Evolutionary conservation across 768 basidiomycete genomes (phyloP), one percentile per base, ranked within the genome.

Genomic region (Phaeolepiota aurea): DNA sequence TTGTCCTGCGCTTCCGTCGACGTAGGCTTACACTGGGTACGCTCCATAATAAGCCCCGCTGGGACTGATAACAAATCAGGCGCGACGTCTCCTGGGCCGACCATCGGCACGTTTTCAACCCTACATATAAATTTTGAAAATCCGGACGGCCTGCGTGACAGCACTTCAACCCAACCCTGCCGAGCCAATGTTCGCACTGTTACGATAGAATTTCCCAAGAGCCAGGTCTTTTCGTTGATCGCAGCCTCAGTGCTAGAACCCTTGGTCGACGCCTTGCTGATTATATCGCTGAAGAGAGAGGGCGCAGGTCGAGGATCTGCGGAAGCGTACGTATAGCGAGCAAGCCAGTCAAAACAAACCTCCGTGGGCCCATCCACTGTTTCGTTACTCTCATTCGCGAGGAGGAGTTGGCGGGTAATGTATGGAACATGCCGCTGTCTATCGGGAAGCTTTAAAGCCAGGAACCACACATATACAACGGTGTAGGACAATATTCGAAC

Each of bases 291-390:
- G 41, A 97, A 71, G 38, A 82, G 69, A 1, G 88, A 89, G 21
- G 70, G 73, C 1, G 90, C 77, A 2, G 94, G 90, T 12, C 87
- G 77, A 1, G 94, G 93, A 54, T 96, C 92, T 12, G 91, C 90
- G 52, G 85, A 91, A 11, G 83, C 90, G 52, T 93, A 97, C 0
- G 94, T 85, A 56, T 96, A 96, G 13, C 96, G 74, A 7, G 90
- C 85, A 13, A 99, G 71, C 91, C 93, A 98, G 57, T 99, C 96
- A 54, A 98, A 93, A 61, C 90, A 94, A 23, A 98, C 94, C 55
- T 97, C 90, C 0, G 92, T 88, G 19, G 84, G 82, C 44, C 87
- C 89, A 57, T 98, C 96, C 3, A 93, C 66, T 30, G 76, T 71
- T 1, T 65, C 63, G 40, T 74, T 76, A 11, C 76, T 81, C 44